Evolutionary conservation across 2,329 filamentous ascomycete genomes (phyloP).

Genomic region (Coniosporium tulheliwenetii): DNA sequence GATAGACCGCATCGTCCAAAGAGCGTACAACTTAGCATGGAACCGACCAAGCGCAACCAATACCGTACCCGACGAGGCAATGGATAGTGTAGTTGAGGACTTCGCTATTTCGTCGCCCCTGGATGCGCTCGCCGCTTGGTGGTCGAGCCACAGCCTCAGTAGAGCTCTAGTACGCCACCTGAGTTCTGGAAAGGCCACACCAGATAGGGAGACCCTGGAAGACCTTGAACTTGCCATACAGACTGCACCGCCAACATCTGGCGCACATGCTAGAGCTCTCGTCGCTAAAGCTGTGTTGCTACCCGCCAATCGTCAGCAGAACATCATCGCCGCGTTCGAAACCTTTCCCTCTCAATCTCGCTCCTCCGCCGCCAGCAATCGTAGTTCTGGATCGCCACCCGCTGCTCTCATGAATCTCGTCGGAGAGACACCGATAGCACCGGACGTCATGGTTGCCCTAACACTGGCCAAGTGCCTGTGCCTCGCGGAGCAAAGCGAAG

Average conservation of each 20-base stretch:
- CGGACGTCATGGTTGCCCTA: constrained; percentile 41
- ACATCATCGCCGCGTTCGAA: constrained; percentile 37
- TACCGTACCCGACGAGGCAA: constrained; percentile 49
- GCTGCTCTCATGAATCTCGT: constrained; percentile 27
- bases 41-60: constrained; percentile 61
- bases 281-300: constrained; percentile 43
- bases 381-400: constrained; percentile 11
- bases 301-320: constrained; percentile 33
- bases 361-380: constrained; percentile 6
- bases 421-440: constrained; percentile 38
- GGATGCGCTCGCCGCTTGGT: constrained; percentile 86
- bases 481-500: constrained; percentile 18
- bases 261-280: constrained; percentile 44
- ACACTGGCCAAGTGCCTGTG: constrained; percentile 43
- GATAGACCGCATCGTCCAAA: constrained; percentile 60
- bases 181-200: constrained; percentile 33
- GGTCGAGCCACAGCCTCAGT: constrained; percentile 60
- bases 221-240: constrained; percentile 54
- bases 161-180: constrained; percentile 51
- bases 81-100: constrained; percentile 76
- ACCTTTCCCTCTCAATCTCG: constrained; percentile 29
- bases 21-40: constrained; percentile 81
- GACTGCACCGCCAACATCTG: constrained; percentile 63
- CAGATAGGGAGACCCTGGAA: constrained; percentile 26
- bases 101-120: constrained; percentile 71